Base-by-base conservation (phyloP, 78 protist genomes). In the Dictyostelium firmibasis region DNA sequence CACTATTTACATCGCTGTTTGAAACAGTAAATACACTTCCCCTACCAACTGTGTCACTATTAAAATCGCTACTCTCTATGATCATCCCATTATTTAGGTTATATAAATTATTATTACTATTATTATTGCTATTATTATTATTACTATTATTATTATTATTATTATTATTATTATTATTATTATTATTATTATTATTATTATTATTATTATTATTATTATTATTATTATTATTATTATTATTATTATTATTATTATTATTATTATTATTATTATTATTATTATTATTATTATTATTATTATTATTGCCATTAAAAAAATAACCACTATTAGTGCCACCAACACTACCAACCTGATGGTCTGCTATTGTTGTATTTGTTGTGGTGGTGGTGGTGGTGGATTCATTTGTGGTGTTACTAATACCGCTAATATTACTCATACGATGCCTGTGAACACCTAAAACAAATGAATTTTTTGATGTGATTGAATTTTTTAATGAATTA, bases 391-490 rank as follows among this genome's bases (percentile, higher is more conserved):
- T 79, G 6, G 31, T 78, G 2, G 33, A n/a, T 4, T 47, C 25
- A 20, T 47, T 47, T 0, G 41, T 47, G 0, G 18, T 23, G 16
- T 25, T 79, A 33, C 83, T 77, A 8, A 41, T 41, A 4, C 25
- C 23, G 20, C 85, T 79, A 25, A 50, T 50, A 35, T n/a, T 47
- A 47, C 85, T 79, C 41, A 47, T 41, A n/a, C 88, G 25, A 64
- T 83, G 88, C 41, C 88, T 64, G 23, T 83, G 88, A 4, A 83
- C 78, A 1, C 88, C 88, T 18, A 83, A 36, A 18, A 64, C 60
- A 67, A 83, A 83, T 33, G 86, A 81, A 33, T 81, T 81, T 33
- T 81, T 81, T 13, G 44, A 53, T 53, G 86, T 81, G 9, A 81
- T 57, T 31, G 70, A 57, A 27, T 81, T 81, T 41, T 81, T 81